phyloP scores from a whole-genome alignment of 2,329 filamentous ascomycete species.

The Colletotrichum eremochloae region DNA sequence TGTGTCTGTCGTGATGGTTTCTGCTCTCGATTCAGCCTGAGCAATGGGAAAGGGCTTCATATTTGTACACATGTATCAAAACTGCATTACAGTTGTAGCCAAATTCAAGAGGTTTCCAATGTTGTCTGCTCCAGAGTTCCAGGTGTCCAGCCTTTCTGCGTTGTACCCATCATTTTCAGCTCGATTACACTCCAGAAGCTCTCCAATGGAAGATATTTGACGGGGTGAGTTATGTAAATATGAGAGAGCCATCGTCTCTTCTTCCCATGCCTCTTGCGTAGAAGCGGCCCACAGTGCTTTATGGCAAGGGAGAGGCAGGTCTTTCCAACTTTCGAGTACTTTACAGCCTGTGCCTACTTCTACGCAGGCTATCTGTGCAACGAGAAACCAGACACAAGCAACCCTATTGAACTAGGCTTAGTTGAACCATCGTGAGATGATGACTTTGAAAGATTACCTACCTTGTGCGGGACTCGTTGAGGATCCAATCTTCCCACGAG shows the following conservation, averaged over 20 bases:
- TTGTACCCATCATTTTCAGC: not conserved
- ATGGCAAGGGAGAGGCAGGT: constrained; percentile 23
- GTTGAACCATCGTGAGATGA: no score
- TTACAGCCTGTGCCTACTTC: constrained; percentile 10
- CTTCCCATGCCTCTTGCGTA: constrained; percentile 21
- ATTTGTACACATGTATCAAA: not conserved
- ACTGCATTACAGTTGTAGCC: constrained; percentile 14
- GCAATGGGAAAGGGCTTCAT: not conserved
- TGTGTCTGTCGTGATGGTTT: no score
- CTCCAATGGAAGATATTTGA: constrained; percentile 7
- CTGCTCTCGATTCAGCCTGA: not conserved
- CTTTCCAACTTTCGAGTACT: constrained; percentile 26
- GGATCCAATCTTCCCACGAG: constrained; percentile 33
- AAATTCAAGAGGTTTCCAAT: constrained; percentile 31
- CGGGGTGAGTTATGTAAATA: not conserved
- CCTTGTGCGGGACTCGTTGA: constrained; percentile 31
- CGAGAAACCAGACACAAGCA: constrained; percentile 30
- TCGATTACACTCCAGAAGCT: constrained; percentile 12
- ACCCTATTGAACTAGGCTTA: not conserved
- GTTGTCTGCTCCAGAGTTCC: constrained; percentile 39
- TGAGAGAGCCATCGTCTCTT: constrained; percentile 10
- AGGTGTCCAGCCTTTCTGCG: constrained; percentile 17
- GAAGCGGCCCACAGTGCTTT: constrained; percentile 26
- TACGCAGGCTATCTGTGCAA: constrained; percentile 31
- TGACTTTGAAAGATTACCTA: not conserved